Evolutionary conservation across 2,329 filamentous ascomycete genomes (phyloP), one percentile per base, ranked within the genome.

Genomic region (Arthrobotrys sinensis): DNA sequence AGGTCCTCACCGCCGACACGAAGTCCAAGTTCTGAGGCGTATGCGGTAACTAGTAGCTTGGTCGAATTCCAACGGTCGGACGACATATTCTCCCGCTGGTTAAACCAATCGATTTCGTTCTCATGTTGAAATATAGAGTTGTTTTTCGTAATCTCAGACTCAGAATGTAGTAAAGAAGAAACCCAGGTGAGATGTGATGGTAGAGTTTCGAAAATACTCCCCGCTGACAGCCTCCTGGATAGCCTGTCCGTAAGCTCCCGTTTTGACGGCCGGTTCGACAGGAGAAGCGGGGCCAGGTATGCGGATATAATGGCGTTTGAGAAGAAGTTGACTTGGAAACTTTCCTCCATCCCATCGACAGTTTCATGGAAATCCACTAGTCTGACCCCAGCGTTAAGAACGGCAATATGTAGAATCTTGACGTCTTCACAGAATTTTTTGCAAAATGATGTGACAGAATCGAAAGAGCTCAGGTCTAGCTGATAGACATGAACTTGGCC

Each of bases 321-420:
- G 1, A 91, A 83, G 1, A 86, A 85, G 81, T 90, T 90, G 80
- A 90, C 87, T 81, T 90, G 88, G 11, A 91, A 80, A 1, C 85
- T 87, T 66, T 85, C 84, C 76, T 89, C 87, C 83, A 85, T 88
- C 5, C 86, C 87, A 34, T 86, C 85, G 0, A 19, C 19, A 4
- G 67, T 73, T n/a, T 6, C 19, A 36, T 34, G n/a, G 14, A 80
- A 67, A 12, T 76, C 80, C 2, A 82, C 10, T 1, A 70, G 64
- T 11, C 69, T 70, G 14, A 81, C 77, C 2, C 80, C 81, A 1
- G 81, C 82, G 45, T 82, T 82, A 19, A 83, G 80, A 45, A 83
- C 79, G n/a, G 81, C 80, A 32, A 82, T 76, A 46, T 83, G 66
- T n/a, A 82, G 69, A 12, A 65, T 34, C 10, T 79, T 70, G 32